A percentile compares a stretch with the other conserved stretches of the same genome.
phyloP scores from a whole-genome alignment of 2,329 filamentous ascomycete species.

The Xylariales sp. region DNA sequence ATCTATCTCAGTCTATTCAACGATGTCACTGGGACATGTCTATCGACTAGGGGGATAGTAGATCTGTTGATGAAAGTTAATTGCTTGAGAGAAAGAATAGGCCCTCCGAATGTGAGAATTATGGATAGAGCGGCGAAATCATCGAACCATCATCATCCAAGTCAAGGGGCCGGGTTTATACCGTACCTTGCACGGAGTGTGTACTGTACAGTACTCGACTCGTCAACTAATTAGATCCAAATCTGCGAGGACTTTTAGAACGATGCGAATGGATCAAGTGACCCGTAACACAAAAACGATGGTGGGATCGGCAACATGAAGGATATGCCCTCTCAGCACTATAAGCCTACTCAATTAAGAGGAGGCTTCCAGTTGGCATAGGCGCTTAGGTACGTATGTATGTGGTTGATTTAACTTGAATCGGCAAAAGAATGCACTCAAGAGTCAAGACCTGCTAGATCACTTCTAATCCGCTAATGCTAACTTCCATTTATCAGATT shows the following conservation, averaged over 20 bases:
- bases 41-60: conserved; percentile 30
- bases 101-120: conserved; percentile 18
- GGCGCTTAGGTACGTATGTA: conserved; percentile 4
- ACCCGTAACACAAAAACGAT: conserved; percentile 5
- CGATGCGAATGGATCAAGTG: conserved; percentile 10
- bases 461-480: conserved; percentile 25
- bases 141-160: conserved; percentile 40
- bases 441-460: conserved; percentile 4
- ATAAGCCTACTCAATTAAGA: conserved; percentile 14
- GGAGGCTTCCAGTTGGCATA: conserved; percentile 5
- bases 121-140: conserved; percentile 33
- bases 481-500: conserved; percentile 33
- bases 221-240: conserved; percentile 3
- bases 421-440: conserved; percentile 22
- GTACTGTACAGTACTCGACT: conserved; percentile 18
- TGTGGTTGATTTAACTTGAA: conserved; percentile 17
- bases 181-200: conserved; percentile 37
- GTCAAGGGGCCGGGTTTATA: conserved; percentile 34
- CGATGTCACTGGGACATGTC: conserved; percentile 42
- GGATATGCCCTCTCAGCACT: conserved; percentile 12
- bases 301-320: conserved; percentile 11
- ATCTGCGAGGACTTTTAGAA: not conserved
- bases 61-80: conserved; percentile 41
- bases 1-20: conserved; percentile 38
- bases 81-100: conserved; percentile 23